These are phyloP conservation scores for Termitomyces sp. DNA, from an alignment of 768 basidiomycete genomes.

Conservation along the genomic window DNA sequence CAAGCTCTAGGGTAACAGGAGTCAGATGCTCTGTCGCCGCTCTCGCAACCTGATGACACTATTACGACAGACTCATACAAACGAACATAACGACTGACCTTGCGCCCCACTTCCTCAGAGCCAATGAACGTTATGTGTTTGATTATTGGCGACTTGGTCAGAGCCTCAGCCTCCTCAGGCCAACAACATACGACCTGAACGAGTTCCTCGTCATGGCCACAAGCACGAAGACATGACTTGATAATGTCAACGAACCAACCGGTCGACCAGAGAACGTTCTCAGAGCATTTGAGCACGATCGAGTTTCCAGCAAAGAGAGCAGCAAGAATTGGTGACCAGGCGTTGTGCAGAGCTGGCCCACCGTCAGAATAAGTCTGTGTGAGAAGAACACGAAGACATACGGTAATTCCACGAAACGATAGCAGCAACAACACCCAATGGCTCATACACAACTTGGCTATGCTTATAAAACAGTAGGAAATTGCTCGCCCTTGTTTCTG, in stretches of 20 bases:
- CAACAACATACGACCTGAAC: slow-evolving; percentile 92
- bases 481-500: slow-evolving; percentile 64
- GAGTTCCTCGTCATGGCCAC: slow-evolving; percentile 78
- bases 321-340: slow-evolving; percentile 90
- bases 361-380: background rate
- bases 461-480: slow-evolving; percentile 72
- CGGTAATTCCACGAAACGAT: slow-evolving; percentile 97
- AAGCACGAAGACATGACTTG: slow-evolving; percentile 66
- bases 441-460: slow-evolving; percentile 79
- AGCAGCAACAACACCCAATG: slow-evolving; percentile 87
- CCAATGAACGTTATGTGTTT: slow-evolving; percentile 96
- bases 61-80: background rate
- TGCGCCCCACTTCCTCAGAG: slow-evolving; percentile 71
- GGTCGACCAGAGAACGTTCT: slow-evolving; percentile 90
- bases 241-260: slow-evolving; percentile 79
- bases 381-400: slow-evolving; percentile 22
- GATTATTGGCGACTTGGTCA: slow-evolving; percentile 75
- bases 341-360: slow-evolving; percentile 78
- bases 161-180: slow-evolving; percentile 77
- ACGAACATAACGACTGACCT: slow-evolving; percentile 35
- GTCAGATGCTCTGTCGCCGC: slow-evolving; percentile 85
- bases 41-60: slow-evolving; percentile 55
- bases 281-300: slow-evolving; percentile 87
- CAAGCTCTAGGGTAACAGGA: slow-evolving; percentile 90
- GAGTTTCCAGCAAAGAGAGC: slow-evolving; percentile 88